Evolutionary conservation across 371 early-diverging fungal genomes (phyloP), one percentile per base, ranked within the genome.

Genomic region (Mucor mucedo): DNA sequence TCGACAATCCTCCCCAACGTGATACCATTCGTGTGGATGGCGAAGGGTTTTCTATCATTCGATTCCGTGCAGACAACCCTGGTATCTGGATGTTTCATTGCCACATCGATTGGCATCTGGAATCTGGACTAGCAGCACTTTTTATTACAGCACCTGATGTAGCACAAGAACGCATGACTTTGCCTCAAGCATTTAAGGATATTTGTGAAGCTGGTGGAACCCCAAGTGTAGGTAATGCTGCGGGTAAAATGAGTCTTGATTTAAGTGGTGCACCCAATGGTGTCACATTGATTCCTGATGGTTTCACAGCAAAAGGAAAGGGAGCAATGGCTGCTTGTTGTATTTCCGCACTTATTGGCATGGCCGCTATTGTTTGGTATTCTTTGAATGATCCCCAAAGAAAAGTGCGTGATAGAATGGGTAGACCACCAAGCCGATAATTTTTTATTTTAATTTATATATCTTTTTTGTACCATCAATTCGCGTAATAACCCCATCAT

Each of bases 361-460:
- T 92, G 47, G 78, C 66, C 7, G 77, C 88, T 9, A 89, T 92
- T 38, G 59, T 90, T 39, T 93, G 90, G 91, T 93, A 87, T 52
- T 80, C 89, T 16, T 29, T 65, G 14, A 56, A 60, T 32, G 72
- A 75, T 44, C 76, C 72, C 14, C 63, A 42, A 13, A 42, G 27
- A 28, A 29, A 7, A 6, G 3, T 35, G 28, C 56, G 56, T 29
- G 30, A 55, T 4, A 41, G 44, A 55, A 55, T 42, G 56, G 56
- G 56, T 21, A 42, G 44, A 42, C 44, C 44, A 11, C 44, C 56
- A 16, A 55, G 56, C 13, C 14, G 48, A 48, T 44, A 44, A 14
- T n/a, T 16, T 44, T 14, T 44, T 44, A 14, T 44, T 14, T 14
- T 44, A 5, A 2, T n/a, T 44, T 14, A 14, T 44, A n/a, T 44